These are phyloP conservation scores for Solanum medicagineum DNA, from an alignment of 257 asterid species.

Conservation along the genomic window DNA sequence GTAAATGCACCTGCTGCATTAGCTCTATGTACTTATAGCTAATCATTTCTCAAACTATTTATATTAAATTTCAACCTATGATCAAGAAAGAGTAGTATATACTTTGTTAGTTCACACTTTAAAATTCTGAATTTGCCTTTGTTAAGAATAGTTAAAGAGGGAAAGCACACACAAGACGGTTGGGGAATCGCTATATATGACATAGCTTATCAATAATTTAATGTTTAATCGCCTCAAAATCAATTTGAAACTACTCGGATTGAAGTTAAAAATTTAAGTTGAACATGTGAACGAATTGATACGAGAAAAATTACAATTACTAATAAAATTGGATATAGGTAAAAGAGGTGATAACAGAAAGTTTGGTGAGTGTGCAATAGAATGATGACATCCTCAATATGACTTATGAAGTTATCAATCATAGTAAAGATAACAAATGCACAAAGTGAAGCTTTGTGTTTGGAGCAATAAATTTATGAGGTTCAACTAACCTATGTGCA, in stretches of 20 bases:
- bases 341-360: background rate
- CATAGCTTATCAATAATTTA: background rate
- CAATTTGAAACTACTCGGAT: background rate
- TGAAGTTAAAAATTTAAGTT: background rate
- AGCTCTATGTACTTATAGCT: background rate
- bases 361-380: background rate
- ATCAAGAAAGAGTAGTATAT: background rate
- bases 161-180: background rate
- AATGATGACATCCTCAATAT: background rate
- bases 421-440: background rate
- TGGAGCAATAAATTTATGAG: background rate
- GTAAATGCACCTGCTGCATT: background rate
- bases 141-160: background rate
- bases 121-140: background rate
- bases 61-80: background rate
- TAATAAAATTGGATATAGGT: background rate
- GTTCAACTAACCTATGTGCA: background rate
- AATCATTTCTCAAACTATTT: background rate
- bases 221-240: background rate
- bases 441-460: background rate
- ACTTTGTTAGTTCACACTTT: background rate
- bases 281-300: background rate
- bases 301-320: background rate
- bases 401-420: background rate
- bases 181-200: background rate